phyloP scores from a whole-genome alignment of 164 flowering plant genomes.

The Umbilicus rupestris region DNA sequence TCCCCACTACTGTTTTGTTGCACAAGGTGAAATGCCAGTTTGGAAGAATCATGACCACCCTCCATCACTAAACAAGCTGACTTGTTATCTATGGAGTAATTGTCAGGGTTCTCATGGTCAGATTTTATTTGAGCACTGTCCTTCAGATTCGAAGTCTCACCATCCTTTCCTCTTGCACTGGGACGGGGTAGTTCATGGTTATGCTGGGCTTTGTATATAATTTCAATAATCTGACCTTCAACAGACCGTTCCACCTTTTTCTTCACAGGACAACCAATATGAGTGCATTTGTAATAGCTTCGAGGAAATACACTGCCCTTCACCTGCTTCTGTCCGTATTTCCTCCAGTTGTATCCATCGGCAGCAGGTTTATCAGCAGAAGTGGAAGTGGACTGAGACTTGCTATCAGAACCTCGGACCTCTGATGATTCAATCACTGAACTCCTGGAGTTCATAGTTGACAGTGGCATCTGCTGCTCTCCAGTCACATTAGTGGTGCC shows the following conservation, averaged over 20 bases:
- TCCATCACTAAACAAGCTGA: too few relatives aligned
- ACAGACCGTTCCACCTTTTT: constrained; percentile 83
- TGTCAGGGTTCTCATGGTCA: constrained; percentile 15
- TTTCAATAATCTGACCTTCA: constrained; percentile 82
- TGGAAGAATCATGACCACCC: too few relatives aligned
- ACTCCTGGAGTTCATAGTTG: constrained; percentile 24
- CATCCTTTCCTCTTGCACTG: constrained; percentile 43
- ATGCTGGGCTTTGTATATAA: constrained; percentile 87
- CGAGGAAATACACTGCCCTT: constrained; percentile 88
- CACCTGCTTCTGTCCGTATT: constrained; percentile 95
- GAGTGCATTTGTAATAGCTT: constrained; percentile 89
- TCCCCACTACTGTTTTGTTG: too few relatives aligned
- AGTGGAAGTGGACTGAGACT: constrained; percentile 24
- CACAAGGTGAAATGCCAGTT: too few relatives aligned
- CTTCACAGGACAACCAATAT: constrained; percentile 69
- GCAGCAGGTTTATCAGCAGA: constrained; percentile 53
- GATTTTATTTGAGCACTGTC: constrained; percentile 27
- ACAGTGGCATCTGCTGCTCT: constrained; percentile 27
- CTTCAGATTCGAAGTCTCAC: constrained; percentile 18
- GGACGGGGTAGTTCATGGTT: constrained; percentile 58
- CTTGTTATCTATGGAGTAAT: background rate
- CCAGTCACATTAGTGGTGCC: constrained; percentile 18
- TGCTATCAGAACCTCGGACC: constrained; percentile 41
- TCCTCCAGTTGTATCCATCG: constrained; percentile 96
- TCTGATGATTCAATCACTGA: constrained; percentile 30